Evolutionary conservation across 257 asterid genomes (phyloP), one percentile per base, ranked within the genome.

Genomic region (Penstemon davidsonii): DNA sequence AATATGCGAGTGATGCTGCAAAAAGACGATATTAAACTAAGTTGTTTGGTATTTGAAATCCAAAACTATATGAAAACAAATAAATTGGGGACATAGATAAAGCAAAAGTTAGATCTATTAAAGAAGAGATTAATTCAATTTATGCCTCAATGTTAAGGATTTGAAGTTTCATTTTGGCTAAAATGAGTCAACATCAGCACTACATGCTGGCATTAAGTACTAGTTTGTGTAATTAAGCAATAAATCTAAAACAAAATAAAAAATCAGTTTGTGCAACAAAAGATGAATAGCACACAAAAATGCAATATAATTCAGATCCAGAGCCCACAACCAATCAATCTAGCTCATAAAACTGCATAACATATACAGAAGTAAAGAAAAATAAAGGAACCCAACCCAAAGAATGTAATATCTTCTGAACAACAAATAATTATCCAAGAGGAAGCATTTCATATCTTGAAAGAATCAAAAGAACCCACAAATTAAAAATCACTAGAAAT

Each of bases 1-100:
- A 9, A 13, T 19, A 46, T 39, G 46, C 49, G 50, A 65, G 62
- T 40, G 49, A 63, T 62, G 69, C 92, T 81, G 89, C 81, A 80
- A 59, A 60, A 63, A 39, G 68, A 19, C 5, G 18, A 70, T 39
- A 39, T 19, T 10, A 9, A 50, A 65, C 47, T 7, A 49, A 9
- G 7, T 5, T 13, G 1, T 59, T 13, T 58, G 42, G 10, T 7
- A 25, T 45, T 19, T 25, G 18, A 44, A 43, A 9, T 62, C 60
- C 50, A 51, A 61, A 46, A 62, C 4, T 7, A 37, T 49, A 51
- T 3, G n/a, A 38, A 60, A 5, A 1, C 1, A 62, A 12, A 49
- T 5, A 6, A 7, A 75, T 47, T 7, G 11, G 53, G 60, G 54
- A 42, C 4, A 15, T 25, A 4, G 37, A 38, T n/a, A 33, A 5